phyloP scores from a whole-genome alignment of 805 yeast species.

The Pichia sporocuriosa region DNA sequence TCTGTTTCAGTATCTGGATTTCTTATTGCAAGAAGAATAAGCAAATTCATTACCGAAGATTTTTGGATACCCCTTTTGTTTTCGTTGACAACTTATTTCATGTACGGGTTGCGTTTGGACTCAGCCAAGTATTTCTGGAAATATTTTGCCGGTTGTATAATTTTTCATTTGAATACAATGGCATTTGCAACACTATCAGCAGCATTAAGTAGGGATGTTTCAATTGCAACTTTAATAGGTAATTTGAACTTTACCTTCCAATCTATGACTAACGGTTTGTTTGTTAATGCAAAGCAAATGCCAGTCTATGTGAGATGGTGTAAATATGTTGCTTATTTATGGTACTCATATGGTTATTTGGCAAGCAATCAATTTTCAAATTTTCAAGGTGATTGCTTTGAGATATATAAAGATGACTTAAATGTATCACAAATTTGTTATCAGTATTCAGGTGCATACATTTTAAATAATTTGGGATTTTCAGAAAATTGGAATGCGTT shows the following conservation, averaged over 20 bases:
- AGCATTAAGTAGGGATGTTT: constrained; percentile 52
- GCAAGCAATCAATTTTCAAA: constrained; percentile 59
- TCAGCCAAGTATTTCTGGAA: constrained; percentile 47
- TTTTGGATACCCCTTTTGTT: constrained; percentile 53
- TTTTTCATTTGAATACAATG: constrained; percentile 51
- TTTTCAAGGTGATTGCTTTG: constrained; percentile 50
- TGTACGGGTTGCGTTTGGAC: constrained; percentile 61
- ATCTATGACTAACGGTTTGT: constrained; percentile 75
- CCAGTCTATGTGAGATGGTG: constrained; percentile 87
- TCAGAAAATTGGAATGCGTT: constrained; percentile 56
- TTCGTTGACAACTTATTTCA: constrained; percentile 60
- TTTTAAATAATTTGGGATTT: constrained; percentile 52
- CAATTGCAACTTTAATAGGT: constrained; percentile 53
- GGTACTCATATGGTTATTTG: constrained; percentile 72
- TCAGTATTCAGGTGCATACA: constrained; percentile 49
- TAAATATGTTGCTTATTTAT: constrained; percentile 65
- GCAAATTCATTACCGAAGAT: constrained; percentile 65
- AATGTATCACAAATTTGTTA: constrained; percentile 32
- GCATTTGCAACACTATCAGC: constrained; percentile 47
- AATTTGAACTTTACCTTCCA: constrained; percentile 65
- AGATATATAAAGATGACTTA: constrained; percentile 28
- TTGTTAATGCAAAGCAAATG: constrained; percentile 62
- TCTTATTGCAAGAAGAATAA: constrained; percentile 55
- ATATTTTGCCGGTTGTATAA: constrained; percentile 52
- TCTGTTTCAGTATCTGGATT: constrained; percentile 64